Conservation (phyloP, 164 flowering plant species). For the Annona cherimola region DNA sequence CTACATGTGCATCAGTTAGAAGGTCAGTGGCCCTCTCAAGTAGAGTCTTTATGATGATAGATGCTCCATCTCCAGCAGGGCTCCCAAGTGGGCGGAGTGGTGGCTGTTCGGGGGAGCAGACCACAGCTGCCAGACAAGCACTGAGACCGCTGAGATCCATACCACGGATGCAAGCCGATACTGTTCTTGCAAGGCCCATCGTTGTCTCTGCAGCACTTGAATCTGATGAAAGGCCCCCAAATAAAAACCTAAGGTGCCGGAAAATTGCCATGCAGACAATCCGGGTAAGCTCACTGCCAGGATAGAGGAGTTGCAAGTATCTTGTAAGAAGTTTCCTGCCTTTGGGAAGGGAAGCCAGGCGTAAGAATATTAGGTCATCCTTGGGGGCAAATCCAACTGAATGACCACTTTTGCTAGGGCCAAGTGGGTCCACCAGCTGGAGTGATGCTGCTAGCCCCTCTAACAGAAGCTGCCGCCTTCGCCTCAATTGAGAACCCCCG, state of each 20-base stretch:
- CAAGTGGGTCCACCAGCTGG: constrained; percentile 84
- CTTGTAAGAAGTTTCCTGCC: constrained; percentile 72
- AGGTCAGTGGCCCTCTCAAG: constrained; percentile 85
- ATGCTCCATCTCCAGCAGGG: constrained; percentile 83
- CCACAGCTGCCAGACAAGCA: constrained; percentile 91
- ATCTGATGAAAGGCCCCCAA: constrained; percentile 70
- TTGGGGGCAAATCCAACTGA: constrained; percentile 39
- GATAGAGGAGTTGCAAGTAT: constrained; percentile 67
- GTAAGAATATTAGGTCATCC: constrained; percentile 78
- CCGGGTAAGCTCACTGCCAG: constrained; percentile 69
- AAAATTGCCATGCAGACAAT: constrained; percentile 90
- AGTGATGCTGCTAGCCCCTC: constrained; percentile 88
- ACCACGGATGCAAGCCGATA: constrained; percentile 43
- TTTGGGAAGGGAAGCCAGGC: constrained; percentile 82
- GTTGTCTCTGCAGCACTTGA: constrained; percentile 52
- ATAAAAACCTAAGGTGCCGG: constrained; percentile 84
- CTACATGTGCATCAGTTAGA: constrained; percentile 52
- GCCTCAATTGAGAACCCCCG: constrained; percentile 66
- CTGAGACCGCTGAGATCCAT: constrained; percentile 87
- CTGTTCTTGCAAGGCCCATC: constrained; percentile 44
- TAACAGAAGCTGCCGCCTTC: constrained; percentile 59
- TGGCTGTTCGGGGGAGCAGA: constrained; percentile 88
- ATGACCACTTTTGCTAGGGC: constrained; percentile 39
- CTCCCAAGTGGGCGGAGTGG: constrained; percentile 93
- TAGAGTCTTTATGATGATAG: constrained; percentile 58